These are phyloP conservation scores for Macadamia tetraphylla DNA, from an alignment of 164 flowering plant species.

Conservation along the genomic window DNA sequence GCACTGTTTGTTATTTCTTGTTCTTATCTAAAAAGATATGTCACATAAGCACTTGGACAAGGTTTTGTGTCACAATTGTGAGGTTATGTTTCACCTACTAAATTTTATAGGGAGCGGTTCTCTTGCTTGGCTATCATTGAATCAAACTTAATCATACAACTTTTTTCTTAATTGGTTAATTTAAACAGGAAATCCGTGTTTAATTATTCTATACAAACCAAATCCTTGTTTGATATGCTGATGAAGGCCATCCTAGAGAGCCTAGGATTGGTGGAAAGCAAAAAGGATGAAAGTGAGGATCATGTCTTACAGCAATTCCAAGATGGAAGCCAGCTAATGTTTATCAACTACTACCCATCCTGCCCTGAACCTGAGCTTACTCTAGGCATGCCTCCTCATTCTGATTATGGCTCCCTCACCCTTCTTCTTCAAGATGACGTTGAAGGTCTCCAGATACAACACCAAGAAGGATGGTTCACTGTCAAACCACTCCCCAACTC, in stretches of 20 bases:
- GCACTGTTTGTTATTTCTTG: too few relatives aligned
- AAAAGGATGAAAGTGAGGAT: slow-evolving; percentile 6
- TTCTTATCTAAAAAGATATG: too few relatives aligned
- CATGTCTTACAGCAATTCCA: slow-evolving; percentile 32
- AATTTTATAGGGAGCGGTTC: neutral
- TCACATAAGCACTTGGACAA: too few relatives aligned
- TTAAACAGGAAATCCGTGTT: slow-evolving; percentile 44
- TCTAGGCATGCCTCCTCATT: slow-evolving; percentile 86
- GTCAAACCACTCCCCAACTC: slow-evolving; percentile 58
- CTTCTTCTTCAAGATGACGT: slow-evolving; percentile 78
- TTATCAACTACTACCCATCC: slow-evolving; percentile 65
- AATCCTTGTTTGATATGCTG: slow-evolving; percentile 40
- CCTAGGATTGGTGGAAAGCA: slow-evolving; percentile 30
- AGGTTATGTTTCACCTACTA: too few relatives aligned
- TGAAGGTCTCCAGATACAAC: slow-evolving; percentile 55
- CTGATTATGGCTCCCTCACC: slow-evolving; percentile 87
- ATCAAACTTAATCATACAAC: neutral
- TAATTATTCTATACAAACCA: slow-evolving; percentile 51
- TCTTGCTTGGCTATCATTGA: too few relatives aligned
- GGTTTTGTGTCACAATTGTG: too few relatives aligned
- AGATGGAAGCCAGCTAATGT: slow-evolving; percentile 80
- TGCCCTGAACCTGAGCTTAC: slow-evolving; percentile 87
- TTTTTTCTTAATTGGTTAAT: too few relatives aligned
- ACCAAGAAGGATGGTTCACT: slow-evolving; percentile 52
- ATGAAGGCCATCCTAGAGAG: slow-evolving; percentile 70